These are phyloP conservation scores for Cyphellophora europaea DNA, from an alignment of 2,329 filamentous ascomycete genomes.

Conservation along the genomic window DNA sequence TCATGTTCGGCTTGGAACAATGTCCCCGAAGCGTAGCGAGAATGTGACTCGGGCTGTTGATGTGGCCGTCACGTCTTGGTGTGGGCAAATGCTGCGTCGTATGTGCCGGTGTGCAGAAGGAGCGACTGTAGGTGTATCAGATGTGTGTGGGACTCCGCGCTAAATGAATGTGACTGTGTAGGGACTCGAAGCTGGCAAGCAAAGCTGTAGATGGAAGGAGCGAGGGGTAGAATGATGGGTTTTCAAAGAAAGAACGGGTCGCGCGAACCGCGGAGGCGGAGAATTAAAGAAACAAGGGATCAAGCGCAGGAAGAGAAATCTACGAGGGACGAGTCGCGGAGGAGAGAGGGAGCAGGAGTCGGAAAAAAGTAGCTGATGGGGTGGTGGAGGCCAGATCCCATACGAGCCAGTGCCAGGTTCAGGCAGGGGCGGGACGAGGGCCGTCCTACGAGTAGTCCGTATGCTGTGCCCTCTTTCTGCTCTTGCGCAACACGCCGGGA, in stretches of 20 bases:
- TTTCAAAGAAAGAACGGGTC: not conserved
- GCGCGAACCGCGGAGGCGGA: not conserved
- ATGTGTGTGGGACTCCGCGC: no score
- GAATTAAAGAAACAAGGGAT: not conserved
- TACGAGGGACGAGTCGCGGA: not conserved
- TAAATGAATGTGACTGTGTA: slow-evolving; percentile 1
- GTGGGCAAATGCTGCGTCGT: not conserved
- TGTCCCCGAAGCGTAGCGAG: no score
- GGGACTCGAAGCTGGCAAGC: no score
- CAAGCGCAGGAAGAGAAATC: not conserved
- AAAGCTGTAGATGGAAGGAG: not conserved
- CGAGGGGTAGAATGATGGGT: not conserved
- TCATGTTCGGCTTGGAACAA: no score
- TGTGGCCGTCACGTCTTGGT: no score
- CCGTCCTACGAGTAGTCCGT: no score
- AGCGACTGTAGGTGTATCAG: slow-evolving; percentile 1
- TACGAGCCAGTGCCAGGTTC: not conserved
- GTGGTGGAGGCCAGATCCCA: not conserved
- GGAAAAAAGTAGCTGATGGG: not conserved
- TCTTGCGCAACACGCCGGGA: not conserved
- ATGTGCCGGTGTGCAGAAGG: not conserved
- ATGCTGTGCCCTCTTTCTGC: not conserved
- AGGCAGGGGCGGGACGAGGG: no score
- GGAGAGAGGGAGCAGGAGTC: not conserved
- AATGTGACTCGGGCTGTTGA: no score